Evolutionary conservation across 208 protist genomes (phyloP).

Genomic region (Acanthamoeba triangularis): DNA sequence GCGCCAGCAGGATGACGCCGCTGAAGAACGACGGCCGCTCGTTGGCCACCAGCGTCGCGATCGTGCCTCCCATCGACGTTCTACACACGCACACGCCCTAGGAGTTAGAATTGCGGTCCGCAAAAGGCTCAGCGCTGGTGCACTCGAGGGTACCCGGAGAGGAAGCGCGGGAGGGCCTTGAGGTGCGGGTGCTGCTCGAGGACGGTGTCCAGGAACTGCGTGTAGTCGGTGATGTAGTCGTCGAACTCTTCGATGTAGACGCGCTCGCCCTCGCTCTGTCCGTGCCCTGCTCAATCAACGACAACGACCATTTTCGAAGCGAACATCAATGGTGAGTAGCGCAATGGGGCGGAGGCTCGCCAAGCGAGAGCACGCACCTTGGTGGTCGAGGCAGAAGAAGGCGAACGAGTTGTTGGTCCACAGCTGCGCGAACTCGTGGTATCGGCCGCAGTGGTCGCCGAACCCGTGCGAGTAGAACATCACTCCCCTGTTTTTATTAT

Average conservation of each 20-base stretch:
- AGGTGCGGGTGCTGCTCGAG: not conserved
- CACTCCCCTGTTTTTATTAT: constrained; percentile 4
- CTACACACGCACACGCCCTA: not conserved
- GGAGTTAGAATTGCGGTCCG: no score
- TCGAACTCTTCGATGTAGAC: constrained; percentile 21
- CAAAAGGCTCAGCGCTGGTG: no score
- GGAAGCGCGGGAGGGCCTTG: constrained; percentile 53
- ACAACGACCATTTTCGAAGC: not conserved
- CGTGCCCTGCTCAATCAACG: not conserved
- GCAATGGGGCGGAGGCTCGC: no score
- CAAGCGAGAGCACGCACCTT: not conserved
- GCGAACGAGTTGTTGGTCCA: constrained; percentile 10
- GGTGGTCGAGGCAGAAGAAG: constrained; percentile 60
- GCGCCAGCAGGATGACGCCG: constrained; percentile 37
- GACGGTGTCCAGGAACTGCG: not conserved
- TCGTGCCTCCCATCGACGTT: constrained; percentile 50
- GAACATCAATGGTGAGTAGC: no score
- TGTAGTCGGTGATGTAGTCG: constrained; percentile 42
- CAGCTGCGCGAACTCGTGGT: not conserved
- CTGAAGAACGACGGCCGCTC: constrained; percentile 48
- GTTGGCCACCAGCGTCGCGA: constrained; percentile 53
- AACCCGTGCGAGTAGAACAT: constrained; percentile 43
- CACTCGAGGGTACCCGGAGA: not conserved
- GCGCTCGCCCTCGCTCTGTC: constrained; percentile 59
- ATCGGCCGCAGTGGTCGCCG: constrained; percentile 44